Conservation (phyloP, 805 yeast genomes). For the Isabelozyma gotoi region DNA sequence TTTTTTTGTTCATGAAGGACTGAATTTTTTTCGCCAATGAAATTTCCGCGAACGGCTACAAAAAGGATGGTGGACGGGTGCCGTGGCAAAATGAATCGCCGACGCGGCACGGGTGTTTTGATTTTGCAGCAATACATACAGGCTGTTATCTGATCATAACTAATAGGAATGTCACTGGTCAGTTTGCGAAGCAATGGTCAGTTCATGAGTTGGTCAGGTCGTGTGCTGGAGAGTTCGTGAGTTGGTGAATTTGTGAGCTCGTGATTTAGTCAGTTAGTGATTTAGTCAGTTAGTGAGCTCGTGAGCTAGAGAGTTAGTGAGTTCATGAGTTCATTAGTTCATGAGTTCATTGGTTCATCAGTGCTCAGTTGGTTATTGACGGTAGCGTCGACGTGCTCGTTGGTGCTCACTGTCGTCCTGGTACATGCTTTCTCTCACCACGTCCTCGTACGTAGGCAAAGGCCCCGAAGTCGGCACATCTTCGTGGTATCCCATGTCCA, state of each 20-base stretch:
- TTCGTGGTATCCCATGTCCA: not conserved
- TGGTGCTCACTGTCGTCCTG: constrained; percentile 33
- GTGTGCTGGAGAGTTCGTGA: no score
- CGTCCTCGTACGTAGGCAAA: constrained; percentile 41
- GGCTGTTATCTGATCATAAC: no score
- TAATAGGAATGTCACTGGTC: no score
- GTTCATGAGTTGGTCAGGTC: no score
- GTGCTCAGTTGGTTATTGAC: constrained; percentile 17
- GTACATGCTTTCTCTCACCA: constrained; percentile 24
- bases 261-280: no score
- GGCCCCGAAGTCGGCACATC: constrained; percentile 2
- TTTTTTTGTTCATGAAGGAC: not conserved
- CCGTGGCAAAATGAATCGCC: no score
- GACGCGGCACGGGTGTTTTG: not conserved
- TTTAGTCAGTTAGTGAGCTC: no score
- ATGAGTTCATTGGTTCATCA: not conserved
- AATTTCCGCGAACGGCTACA: not conserved
- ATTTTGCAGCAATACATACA: not conserved
- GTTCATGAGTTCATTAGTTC: no score
- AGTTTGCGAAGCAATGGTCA: no score
- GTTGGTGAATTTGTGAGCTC: no score
- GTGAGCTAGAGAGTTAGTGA: not conserved
- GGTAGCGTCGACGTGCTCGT: constrained; percentile 33
- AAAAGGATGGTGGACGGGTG: not conserved
- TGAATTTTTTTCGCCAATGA: not conserved